phyloP scores from a whole-genome alignment of 2,329 filamentous ascomycete species.

The Neopestalotiopsis sp. region DNA sequence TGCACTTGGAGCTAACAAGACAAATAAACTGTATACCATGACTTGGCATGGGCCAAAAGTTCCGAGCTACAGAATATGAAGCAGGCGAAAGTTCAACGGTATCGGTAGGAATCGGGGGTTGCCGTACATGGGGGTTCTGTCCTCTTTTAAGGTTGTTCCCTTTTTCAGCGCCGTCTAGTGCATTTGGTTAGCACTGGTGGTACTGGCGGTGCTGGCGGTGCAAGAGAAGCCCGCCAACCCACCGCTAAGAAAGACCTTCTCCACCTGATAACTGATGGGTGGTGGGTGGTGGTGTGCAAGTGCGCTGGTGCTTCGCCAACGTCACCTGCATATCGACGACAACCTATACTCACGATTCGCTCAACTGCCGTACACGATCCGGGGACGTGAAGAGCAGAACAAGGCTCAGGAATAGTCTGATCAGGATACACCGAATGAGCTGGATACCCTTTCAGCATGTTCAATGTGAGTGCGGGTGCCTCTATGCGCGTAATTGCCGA shows the following conservation, averaged over 20 bases:
- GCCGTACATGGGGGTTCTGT: neutral
- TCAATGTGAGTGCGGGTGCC: neutral
- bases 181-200: neutral
- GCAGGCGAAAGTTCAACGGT: neutral
- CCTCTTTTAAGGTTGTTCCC: constrained; percentile 6
- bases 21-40: neutral
- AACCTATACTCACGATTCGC: neutral
- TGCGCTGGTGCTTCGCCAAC: neutral
- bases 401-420: neutral
- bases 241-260: neutral
- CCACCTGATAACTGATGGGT: neutral
- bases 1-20: neutral
- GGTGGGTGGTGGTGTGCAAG: neutral
- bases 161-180: neutral
- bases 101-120: neutral
- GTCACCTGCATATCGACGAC: neutral
- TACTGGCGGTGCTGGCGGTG: neutral
- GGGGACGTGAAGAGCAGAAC: neutral
- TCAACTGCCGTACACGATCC: neutral
- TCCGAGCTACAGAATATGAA: neutral
- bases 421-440: neutral
- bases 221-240: neutral
- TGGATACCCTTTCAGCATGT: neutral
- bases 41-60: neutral
- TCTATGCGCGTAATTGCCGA: neutral